phyloP scores from a whole-genome alignment of 768 basidiomycete genomes.

The Panellus pusillus region DNA sequence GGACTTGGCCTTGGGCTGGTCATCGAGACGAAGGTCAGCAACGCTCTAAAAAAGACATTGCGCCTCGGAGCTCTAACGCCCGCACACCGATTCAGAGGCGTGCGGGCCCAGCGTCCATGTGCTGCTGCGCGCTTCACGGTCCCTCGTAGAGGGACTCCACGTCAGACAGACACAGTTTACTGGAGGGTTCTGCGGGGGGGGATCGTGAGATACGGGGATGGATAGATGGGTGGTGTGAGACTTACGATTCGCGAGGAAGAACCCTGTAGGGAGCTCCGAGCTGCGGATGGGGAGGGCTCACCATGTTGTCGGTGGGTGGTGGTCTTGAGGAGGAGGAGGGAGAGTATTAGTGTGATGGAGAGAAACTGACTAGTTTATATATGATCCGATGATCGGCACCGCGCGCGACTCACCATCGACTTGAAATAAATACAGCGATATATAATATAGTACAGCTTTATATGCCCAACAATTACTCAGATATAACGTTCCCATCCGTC shows the following conservation, averaged over 20 bases:
- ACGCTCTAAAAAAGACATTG: constrained; percentile 29
- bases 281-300: constrained; percentile 36
- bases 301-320: constrained; percentile 42
- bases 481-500: no score
- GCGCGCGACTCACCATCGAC: no score
- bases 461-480: no score
- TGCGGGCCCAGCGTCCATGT: constrained; percentile 18
- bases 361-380: no score
- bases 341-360: constrained; percentile 4
- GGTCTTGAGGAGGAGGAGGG: constrained; percentile 39
- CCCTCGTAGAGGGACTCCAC: constrained; percentile 28
- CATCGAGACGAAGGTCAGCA: constrained; percentile 81
- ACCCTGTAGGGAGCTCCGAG: constrained; percentile 41
- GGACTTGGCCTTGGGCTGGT: constrained; percentile 80
- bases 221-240: constrained; percentile 22
- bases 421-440: no score
- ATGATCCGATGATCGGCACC: no score
- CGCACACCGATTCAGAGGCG: constrained; percentile 25
- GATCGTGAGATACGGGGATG: constrained; percentile 21
- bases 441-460: no score
- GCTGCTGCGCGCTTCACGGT: constrained; percentile 12
- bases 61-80: constrained; percentile 60
- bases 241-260: constrained; percentile 54
- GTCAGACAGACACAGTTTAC: constrained; percentile 16
- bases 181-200: background rate